Evolutionary conservation across 495 filamentous ascomycete species (phyloP), one percentile per base, ranked within the genome.

Genomic region (Penicillium flavigenum): DNA sequence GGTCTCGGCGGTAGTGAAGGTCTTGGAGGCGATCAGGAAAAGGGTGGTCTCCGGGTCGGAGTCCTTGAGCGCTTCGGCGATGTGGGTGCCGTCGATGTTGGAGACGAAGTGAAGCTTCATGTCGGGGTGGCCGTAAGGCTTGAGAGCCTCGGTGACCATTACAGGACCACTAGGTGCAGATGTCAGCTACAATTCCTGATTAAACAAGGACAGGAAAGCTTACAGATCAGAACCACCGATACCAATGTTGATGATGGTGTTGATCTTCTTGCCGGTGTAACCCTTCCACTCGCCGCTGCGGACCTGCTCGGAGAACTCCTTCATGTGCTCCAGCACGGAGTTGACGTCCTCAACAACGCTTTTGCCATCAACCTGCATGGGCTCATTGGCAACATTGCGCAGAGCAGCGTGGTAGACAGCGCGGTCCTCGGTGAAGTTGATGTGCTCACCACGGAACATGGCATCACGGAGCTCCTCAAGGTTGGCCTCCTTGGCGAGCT

Each of bases 181-280:
- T 51, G 63, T 84, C 66, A 82, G 77, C 56, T 53, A 45, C 8
- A 17, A 19, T 19, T 27, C 14, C 6, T 24, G 7, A 1, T 17
- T 24, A 17, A 54, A 32, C 56, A 31, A 27, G 53, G 20, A 42
- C 32, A 50, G 22, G 20, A 24, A 19, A 44, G 79, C 89, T 80
- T 81, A 96, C 89, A 98, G 86, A 76, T 98, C 94, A 53, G 93
- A 97, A 62, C 94, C 94, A 76, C 94, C 94, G 74, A 98, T 98
- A 68, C 94, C 94, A 71, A 98, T 85, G 75, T 98, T 98, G 84
- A 98, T 76, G 67, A 98, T 94, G 69, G 84, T 98, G 57, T 91
- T 89, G 65, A 98, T 89, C 77, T 89, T 88, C 88, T 98, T 97
- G 68, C 95, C 94, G n/a, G 89, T 92, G 77, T 88, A 97, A 47